Percentiles rank a stretch among this genome's conserved stretches.
These are phyloP conservation scores for Russula brevipes DNA, from an alignment of 768 basidiomycete genomes.

Conservation along the genomic window DNA sequence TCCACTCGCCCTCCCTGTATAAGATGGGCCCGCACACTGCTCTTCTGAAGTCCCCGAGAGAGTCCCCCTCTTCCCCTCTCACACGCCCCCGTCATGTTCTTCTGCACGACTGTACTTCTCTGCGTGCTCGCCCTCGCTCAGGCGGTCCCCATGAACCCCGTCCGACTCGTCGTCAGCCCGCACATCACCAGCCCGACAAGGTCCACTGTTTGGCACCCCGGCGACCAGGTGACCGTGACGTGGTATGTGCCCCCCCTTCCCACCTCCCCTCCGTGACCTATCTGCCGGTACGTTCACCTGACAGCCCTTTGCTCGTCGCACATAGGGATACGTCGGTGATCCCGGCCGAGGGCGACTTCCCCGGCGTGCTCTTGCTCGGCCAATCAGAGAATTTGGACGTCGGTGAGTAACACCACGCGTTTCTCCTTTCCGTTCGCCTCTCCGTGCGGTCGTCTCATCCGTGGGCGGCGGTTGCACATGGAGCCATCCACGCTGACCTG, in stretches of 20 bases:
- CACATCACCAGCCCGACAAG: conserved; percentile 37
- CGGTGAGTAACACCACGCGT: conserved; percentile 34
- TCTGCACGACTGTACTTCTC: neutral
- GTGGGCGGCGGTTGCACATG: too few relatives aligned
- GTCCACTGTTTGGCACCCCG: conserved; percentile 35
- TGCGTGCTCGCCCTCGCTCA: neutral
- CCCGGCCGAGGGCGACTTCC: conserved; percentile 37
- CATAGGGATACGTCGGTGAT: conserved; percentile 31
- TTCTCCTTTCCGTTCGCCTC: neutral
- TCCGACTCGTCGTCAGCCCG: conserved; percentile 27
- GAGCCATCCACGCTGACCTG: neutral
- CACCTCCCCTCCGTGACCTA: neutral
- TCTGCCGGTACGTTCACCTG: neutral
- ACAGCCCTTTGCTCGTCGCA: neutral
- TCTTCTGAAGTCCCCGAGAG: neutral
- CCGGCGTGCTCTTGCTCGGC: conserved; percentile 27
- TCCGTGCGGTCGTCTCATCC: too few relatives aligned
- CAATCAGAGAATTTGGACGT: conserved; percentile 40
- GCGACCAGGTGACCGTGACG: conserved; percentile 36
- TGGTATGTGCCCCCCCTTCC: conserved; percentile 33
- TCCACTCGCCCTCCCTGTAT: neutral
- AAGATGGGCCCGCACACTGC: neutral
- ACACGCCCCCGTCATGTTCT: conserved; percentile 1
- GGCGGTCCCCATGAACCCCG: neutral
- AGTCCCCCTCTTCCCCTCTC: neutral